Conservation (phyloP, 2,329 filamentous ascomycete species). For the Fusarium armeniacum region DNA sequence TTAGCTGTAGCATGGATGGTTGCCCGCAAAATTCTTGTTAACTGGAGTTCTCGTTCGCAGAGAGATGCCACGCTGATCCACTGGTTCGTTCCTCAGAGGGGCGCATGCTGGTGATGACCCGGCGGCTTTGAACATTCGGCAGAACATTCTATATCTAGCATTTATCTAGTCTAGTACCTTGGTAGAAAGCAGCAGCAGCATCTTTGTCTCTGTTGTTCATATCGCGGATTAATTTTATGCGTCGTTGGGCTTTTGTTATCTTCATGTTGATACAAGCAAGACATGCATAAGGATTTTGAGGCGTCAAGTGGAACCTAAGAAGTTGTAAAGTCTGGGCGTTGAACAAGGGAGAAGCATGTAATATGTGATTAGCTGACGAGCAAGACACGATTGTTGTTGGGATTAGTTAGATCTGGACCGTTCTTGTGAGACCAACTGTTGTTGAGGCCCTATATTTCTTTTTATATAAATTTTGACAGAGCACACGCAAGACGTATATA, state of each 20-base stretch:
- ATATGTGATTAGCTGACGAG: conserved; percentile 16
- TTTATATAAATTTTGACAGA: background rate
- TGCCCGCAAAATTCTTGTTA: conserved; percentile 35
- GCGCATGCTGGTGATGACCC: background rate
- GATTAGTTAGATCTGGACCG: background rate
- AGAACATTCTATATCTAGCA: conserved; percentile 1
- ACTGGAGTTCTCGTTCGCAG: conserved; percentile 1
- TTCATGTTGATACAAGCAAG: conserved; percentile 7
- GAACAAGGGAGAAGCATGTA: conserved; percentile 35
- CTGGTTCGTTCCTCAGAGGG: background rate
- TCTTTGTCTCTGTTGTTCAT: conserved; percentile 2
- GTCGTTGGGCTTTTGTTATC: conserved; percentile 5
- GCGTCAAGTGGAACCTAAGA: conserved; percentile 25
- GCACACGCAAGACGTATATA: background rate
- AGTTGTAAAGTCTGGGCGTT: conserved; percentile 21
- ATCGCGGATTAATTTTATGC: background rate
- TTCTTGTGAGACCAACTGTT: conserved; percentile 16
- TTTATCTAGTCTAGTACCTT: no score
- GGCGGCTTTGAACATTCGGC: conserved; percentile 2
- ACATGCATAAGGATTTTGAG: conserved; percentile 15
- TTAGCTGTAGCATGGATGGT: conserved; percentile 18
- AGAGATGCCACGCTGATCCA: conserved; percentile 7
- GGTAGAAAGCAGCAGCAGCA: background rate
- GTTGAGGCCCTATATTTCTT: background rate
- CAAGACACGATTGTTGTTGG: conserved; percentile 17